Conservation (phyloP, 495 filamentous ascomycete genomes). For the Penicillium roqueforti region DNA sequence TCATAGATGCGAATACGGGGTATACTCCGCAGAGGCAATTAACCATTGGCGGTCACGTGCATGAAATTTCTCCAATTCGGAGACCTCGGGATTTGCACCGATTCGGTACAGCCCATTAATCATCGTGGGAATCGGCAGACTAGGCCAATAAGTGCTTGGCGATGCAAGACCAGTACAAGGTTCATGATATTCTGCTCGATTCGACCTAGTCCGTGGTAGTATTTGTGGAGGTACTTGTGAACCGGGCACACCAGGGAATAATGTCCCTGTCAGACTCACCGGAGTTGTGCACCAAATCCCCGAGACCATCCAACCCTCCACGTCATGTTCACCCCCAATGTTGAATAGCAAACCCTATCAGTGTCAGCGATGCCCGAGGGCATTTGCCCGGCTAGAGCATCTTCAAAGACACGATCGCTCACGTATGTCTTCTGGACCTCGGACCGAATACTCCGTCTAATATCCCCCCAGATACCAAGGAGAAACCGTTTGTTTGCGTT, state of each 20-base stretch:
- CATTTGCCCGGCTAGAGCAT: conserved; percentile 42
- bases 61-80: not conserved
- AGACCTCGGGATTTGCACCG: not conserved
- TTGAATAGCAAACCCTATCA: conserved; percentile 31
- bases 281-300: not conserved
- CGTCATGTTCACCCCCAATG: conserved; percentile 1
- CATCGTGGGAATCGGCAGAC: not conserved
- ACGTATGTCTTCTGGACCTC: conserved; percentile 25
- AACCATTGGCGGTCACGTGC: too few relatives aligned
- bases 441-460: conserved; percentile 12
- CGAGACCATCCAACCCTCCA: not conserved
- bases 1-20: too few relatives aligned
- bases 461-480: conserved; percentile 37
- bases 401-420: conserved; percentile 43
- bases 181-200: not conserved
- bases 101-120: not conserved
- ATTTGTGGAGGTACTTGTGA: not conserved
- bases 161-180: not conserved
- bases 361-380: conserved; percentile 34
- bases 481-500: conserved; percentile 38
- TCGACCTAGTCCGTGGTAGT: not conserved
- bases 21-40: not conserved
- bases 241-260: not conserved
- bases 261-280: not conserved
- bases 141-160: not conserved